Percentiles rank a stretch among this genome's conserved stretches.
phyloP scores from a whole-genome alignment of 75 land plant genomes.

The Cunninghamia lanceolata region DNA sequence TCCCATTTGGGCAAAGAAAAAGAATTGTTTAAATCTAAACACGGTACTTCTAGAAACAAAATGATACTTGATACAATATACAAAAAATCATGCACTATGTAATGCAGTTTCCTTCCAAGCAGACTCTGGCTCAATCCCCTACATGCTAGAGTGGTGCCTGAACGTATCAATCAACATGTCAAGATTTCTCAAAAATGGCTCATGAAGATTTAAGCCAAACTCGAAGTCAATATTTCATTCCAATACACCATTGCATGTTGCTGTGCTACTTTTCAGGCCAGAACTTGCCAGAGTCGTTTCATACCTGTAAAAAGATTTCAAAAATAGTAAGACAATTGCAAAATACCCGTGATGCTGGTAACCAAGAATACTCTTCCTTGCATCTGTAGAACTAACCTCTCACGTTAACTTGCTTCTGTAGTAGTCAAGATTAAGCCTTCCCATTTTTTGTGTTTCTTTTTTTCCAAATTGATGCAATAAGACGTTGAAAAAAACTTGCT shows the following conservation, averaged over 20 bases:
- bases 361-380: background rate
- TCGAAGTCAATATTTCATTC: background rate
- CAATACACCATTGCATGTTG: background rate
- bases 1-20: background rate
- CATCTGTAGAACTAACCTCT: background rate
- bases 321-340: background rate
- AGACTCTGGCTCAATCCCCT: background rate
- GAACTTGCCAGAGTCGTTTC: background rate
- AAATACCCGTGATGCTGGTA: background rate
- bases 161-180: background rate
- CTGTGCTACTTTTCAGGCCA: background rate
- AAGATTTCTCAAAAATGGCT: background rate
- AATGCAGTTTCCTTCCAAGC: background rate
- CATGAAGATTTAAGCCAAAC: background rate
- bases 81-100: background rate
- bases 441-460: background rate
- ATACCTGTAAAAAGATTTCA: conserved; percentile 2
- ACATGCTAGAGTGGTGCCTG: background rate
- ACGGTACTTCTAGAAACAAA: background rate
- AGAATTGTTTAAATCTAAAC: background rate
- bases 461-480: background rate
- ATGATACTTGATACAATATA: background rate
- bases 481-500: background rate
- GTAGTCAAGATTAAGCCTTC: background rate
- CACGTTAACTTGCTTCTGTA: conserved; percentile 1